These are phyloP conservation scores for Tetrahymena elliotti DNA, from an alignment of 73 alveolate genomes.

Conservation along the genomic window DNA sequence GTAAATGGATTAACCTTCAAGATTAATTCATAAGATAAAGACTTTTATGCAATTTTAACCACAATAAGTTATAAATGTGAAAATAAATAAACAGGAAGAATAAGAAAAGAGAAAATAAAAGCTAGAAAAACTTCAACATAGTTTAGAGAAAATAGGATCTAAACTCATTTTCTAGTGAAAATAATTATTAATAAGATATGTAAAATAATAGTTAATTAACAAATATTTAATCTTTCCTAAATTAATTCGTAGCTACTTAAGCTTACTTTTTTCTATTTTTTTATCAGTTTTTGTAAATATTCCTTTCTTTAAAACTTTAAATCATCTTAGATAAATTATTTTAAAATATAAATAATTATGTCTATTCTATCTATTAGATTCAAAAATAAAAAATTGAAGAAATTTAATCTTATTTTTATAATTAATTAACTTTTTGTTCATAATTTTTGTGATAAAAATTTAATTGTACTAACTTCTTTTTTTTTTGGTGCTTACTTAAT, in stretches of 20 bases:
- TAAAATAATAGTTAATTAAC: no score
- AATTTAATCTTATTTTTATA: no score
- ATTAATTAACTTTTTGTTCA: no score
- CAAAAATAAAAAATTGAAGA: no score
- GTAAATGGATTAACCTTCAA: not conserved
- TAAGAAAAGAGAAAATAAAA: not conserved
- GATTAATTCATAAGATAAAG: not conserved
- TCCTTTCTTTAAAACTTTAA: no score
- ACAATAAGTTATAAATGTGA: not conserved
- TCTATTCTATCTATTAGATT: no score
- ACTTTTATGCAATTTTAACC: not conserved
- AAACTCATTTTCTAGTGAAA: not conserved
- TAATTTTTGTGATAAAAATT: no score
- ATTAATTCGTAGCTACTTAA: not conserved
- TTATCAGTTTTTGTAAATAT: not conserved
- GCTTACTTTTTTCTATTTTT: not conserved
- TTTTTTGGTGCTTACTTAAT: no score
- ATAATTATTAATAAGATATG: no score
- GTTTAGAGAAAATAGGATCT: not conserved
- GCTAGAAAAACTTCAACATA: not conserved
- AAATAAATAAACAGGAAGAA: not conserved
- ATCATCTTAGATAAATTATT: no score
- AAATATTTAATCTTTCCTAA: not conserved
- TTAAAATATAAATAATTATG: no score
- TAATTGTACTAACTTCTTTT: no score